Base-by-base conservation (phyloP, 768 basidiomycete genomes). In the Suillus clintonianus region DNA sequence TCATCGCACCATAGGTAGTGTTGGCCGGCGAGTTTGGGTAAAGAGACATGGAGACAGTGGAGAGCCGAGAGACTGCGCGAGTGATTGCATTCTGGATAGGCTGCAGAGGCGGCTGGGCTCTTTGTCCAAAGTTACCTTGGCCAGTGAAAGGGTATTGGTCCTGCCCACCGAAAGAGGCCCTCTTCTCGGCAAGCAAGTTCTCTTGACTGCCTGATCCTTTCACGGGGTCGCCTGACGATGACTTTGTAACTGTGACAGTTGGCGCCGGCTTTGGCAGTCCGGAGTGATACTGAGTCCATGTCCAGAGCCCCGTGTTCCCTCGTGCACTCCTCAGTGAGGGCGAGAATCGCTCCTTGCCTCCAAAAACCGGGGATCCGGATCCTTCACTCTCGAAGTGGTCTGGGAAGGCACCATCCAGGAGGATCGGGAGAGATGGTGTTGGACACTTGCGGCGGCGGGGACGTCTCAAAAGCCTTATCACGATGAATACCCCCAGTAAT, bases 371-470 rank as follows among this genome's bases (percentile, higher is more conserved):
- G 3, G 90, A 91, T 30, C 87, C 87, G 61, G 87, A 84, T 9
- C 78, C 71, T 41, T 79, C 75, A 62, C 76, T 80, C 54, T 73
- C 74, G 19, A 41, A 57, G 45, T 86, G 79, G 47, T 82, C 80
- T 30, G 84, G 82, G 14, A 80, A 72, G 64, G 80, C 83, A 14
- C 76, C 78, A 43, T 89, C 86, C 62, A 89, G 86, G 14, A 89
- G 77, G 54, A 90, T 88, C 0, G 90, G 91, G n/a, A 89, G 80
- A 36, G 90, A 92, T 4, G 89, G 91, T n/a, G 81, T 87, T 7
- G 86, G 89, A 22, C 81, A 84, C n/a, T 76, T 77, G 54, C 81
- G 83, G 43, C 81, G 81, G 22, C 77, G 78, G 27, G 86, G 88
- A 34, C 83, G 82, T 62, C 75, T 74, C 59, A 82, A 82, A 64